Percentiles rank a stretch among this genome's conserved stretches.
Evolutionary conservation across 768 basidiomycete genomes (phyloP).

Genomic region (Cystofilobasidium bisporidii): DNA sequence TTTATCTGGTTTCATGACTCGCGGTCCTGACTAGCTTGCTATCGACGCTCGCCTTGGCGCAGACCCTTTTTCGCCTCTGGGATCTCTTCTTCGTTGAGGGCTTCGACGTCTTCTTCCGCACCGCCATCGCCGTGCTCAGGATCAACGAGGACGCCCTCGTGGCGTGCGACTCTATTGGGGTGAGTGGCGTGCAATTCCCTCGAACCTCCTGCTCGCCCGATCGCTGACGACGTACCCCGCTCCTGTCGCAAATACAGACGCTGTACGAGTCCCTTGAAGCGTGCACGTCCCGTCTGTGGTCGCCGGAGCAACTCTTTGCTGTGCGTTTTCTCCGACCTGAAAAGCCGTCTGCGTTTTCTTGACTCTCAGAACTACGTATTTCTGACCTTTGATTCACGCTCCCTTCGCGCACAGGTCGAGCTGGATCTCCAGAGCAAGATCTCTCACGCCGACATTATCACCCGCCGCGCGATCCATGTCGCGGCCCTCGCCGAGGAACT

Average conservation of each 20-base stretch:
- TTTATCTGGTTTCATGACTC: no score
- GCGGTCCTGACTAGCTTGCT: no score
- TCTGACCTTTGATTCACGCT: neutral
- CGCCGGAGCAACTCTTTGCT: constrained; percentile 79
- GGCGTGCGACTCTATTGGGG: constrained; percentile 71
- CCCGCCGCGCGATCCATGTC: constrained; percentile 19
- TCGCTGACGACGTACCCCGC: neutral
- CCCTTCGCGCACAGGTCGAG: constrained; percentile 18
- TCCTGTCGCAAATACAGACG: constrained; percentile 32
- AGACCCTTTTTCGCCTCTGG: constrained; percentile 95
- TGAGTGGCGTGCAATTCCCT: neutral
- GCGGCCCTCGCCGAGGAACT: constrained; percentile 9
- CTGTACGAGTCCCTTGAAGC: constrained; percentile 83
- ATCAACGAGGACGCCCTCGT: constrained; percentile 74
- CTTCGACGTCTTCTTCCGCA: constrained; percentile 78
- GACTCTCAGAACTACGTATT: no score
- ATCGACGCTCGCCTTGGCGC: neutral
- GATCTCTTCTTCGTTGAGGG: constrained; percentile 80
- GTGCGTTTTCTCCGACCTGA: constrained; percentile 53
- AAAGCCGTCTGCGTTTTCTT: neutral
- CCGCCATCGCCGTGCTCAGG: constrained; percentile 77
- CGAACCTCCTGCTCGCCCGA: neutral
- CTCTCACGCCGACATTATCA: constrained; percentile 11
- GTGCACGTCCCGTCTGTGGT: constrained; percentile 86
- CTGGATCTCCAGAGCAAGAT: constrained; percentile 14